A percentile compares a stretch with the other conserved stretches of the same genome.
These are phyloP conservation scores for Polygonum aviculare DNA, from an alignment of 148 eudicot genomes.

Conservation along the genomic window DNA sequence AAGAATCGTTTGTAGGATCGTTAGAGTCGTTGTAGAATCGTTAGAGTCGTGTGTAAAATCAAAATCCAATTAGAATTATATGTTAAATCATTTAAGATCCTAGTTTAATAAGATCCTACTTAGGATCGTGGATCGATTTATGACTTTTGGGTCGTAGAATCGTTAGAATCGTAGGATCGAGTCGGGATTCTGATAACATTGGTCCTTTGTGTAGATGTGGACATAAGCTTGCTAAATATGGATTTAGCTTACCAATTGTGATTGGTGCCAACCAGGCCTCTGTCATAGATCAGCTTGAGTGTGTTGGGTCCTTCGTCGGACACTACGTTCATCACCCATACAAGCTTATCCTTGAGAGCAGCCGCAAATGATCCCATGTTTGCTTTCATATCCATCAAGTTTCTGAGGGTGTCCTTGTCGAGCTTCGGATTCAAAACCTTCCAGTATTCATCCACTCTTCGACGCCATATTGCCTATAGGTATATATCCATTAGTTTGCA, in stretches of 20 bases:
- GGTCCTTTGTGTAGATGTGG: too few relatives aligned
- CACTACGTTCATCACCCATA: constrained; percentile 44
- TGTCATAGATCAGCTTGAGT: constrained; percentile 33
- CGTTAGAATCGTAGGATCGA: too few relatives aligned
- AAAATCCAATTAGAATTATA: too few relatives aligned
- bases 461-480: constrained; percentile 30
- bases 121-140: too few relatives aligned
- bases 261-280: constrained; percentile 34
- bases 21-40: too few relatives aligned
- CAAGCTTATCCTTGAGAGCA: constrained; percentile 30
- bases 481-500: neutral
- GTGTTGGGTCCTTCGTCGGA: constrained; percentile 39
- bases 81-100: too few relatives aligned
- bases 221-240: neutral
- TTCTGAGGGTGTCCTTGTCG: constrained; percentile 27
- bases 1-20: too few relatives aligned
- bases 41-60: too few relatives aligned
- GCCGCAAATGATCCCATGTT: constrained; percentile 44
- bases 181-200: too few relatives aligned
- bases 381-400: constrained; percentile 46
- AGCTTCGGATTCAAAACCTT: constrained; percentile 22
- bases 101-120: too few relatives aligned
- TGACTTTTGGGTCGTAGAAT: too few relatives aligned
- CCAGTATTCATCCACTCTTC: constrained; percentile 40
- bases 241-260: constrained; percentile 29